Evolutionary conservation across 139 green algal species (phyloP), one percentile per base, ranked within the genome.

Genomic region (Haematococcus lacustris): DNA sequence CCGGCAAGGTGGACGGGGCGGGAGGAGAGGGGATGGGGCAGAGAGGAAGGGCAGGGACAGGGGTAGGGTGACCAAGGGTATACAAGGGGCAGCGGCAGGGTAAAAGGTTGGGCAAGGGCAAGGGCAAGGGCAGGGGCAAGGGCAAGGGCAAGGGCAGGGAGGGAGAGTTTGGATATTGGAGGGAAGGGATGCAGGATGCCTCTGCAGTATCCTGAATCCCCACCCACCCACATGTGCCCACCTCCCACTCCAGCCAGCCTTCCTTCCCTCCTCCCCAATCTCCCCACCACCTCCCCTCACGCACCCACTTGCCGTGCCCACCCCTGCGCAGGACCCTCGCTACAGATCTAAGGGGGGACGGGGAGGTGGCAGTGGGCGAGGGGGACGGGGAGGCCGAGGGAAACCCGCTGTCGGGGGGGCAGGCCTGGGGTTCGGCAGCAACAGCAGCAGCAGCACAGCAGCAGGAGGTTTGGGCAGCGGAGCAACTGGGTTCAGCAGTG

Each of bases 1-100:
- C 91, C 0, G 82, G 83, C 41, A 88, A 87, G 70, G 83, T 86
- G 63, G 9, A 26, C 4, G 26, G 53, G 53, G 21, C 53, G 4
- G 23, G 9, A 26, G 26, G 21, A 35, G 4, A 64, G 30, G 53
- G 13, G 21, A 34, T 30, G 21, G 26, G 53, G 30, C 23, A 4
- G 53, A 26, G 23, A 64, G 13, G 23, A 64, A 9, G 53, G 30
- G 26, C 13, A 7, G 53, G 43, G 17, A n/a, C n/a, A n/a, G n/a
- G n/a, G n/a, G n/a, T n/a, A 28, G 43, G 17, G 43, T 28, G 17
- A 7, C 23, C 9, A 64, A 32, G 4, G 21, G n/a, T n/a, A n/a
- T n/a, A n/a, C n/a, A n/a, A n/a, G n/a, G n/a, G n/a, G n/a, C n/a
- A n/a, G n/a, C n/a, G n/a, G n/a, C n/a, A n/a, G n/a, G n/a, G n/a